A percentile compares a stretch with the other conserved stretches of the same genome.
Conservation (phyloP, 164 flowering plant genomes). For the grape (Vitis vinifera) region ASM3070453v1 NC_081820.1:19994501-19995000, state of each 20-base stretch:
- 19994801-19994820: conserved; percentile 17
- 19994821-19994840: conserved; percentile 2
- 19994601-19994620: too few species aligned
- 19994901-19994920: conserved; percentile 31
- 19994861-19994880: conserved; percentile 16
- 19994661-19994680: not conserved
- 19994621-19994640: too few species aligned
- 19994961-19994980: too few species aligned
- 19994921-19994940: too few species aligned
- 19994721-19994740: conserved; percentile 14
- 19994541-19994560: conserved; percentile 33
- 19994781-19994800: conserved; percentile 22
- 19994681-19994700: too few species aligned
- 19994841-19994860: not conserved
- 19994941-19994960: too few species aligned
- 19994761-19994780: conserved; percentile 14
- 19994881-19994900: conserved; percentile 28
- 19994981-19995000: too few species aligned
- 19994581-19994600: conserved; percentile 17
- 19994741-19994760: conserved; percentile 14
- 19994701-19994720: conserved; percentile 18
- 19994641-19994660: too few species aligned
- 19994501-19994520: conserved; percentile 29
- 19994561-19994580: conserved; percentile 14
- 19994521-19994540: conserved; percentile 23